These are phyloP conservation scores for Aspergillus uvarum DNA, from an alignment of 2,329 filamentous ascomycete species.

Conservation along the genomic window DNA sequence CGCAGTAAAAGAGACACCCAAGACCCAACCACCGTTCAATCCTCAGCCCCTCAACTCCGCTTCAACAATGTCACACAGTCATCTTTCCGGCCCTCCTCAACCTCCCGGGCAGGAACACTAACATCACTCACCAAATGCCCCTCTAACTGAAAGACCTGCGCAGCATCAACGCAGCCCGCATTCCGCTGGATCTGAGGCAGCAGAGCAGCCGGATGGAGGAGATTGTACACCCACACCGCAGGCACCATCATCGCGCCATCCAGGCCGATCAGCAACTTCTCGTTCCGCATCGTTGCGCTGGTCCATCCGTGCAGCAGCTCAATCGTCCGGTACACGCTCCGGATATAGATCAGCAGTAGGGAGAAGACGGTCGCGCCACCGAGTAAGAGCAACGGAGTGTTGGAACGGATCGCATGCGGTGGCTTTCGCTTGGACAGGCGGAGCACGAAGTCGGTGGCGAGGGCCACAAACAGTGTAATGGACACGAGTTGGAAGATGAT, in stretches of 20 bases:
- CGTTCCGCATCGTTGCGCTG: slow-evolving; percentile 45
- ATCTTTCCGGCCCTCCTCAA: no score
- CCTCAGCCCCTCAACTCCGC: no score
- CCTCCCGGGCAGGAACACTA: no score
- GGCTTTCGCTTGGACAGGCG: slow-evolving; percentile 19
- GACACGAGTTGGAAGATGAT: slow-evolving; percentile 56
- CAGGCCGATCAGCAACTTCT: slow-evolving; percentile 46
- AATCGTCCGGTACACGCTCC: slow-evolving; percentile 46
- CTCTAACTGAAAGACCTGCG: no score
- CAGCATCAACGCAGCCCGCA: no score
- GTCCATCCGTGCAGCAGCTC: slow-evolving; percentile 48
- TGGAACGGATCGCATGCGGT: not conserved
- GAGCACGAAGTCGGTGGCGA: slow-evolving; percentile 45
- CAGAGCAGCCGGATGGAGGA: slow-evolving; percentile 36
- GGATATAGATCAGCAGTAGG: slow-evolving; percentile 41
- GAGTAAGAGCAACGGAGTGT: not conserved
- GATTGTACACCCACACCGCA: slow-evolving; percentile 40
- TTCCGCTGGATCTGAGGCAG: slow-evolving; percentile 10
- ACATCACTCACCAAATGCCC: no score
- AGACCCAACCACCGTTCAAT: no score
- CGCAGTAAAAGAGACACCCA: no score
- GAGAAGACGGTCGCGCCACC: slow-evolving; percentile 20
- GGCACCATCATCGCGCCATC: slow-evolving; percentile 46
- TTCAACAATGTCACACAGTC: no score
- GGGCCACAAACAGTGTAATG: slow-evolving; percentile 48